Evolutionary conservation across 2,329 filamentous ascomycete species (phyloP), one percentile per base, ranked within the genome.

Genomic region (Fusarium pseudoanthophilum): DNA sequence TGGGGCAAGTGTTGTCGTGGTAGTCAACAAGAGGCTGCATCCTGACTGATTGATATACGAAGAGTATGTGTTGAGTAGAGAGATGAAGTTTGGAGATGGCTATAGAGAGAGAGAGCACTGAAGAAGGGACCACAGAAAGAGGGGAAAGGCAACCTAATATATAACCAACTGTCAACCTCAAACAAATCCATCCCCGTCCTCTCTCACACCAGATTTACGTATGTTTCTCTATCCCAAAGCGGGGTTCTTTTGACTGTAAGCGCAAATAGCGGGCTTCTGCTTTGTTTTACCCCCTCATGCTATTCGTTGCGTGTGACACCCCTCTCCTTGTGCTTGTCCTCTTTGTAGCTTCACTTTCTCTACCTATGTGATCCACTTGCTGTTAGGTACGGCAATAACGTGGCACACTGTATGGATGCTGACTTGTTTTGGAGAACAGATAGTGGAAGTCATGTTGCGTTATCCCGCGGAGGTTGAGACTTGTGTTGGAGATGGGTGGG

Each of bases 1-100:
- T 89, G 83, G 88, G 88, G 85, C 88, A 90, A 76, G 79, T 74
- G 64, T 78, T 75, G 78, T 83, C 79, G 80, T 78, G 78, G 67
- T 66, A 69, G 80, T 84, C 81, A 79, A 83, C 79, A 72, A 75
- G 75, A 69, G 79, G 78, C 69, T 81, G 72, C 80, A 82, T 82
- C 49, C 60, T 76, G 64, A 32, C 15, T 66, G 48, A 39, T 32
- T 66, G 48, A 36, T 42, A 15, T 67, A 21, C 39, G 16, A 16
- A 30, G n/a, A 34, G 18, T 45, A 20, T 39, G 15, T 60, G 43
- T 10, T 55, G 30, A 40, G 26, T 37, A 39, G 49, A 37, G 16
- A 20, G 36, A 16, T 39, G n/a, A 62, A 21, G 55, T 43, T 39
- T 30, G 13, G 28, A 42, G 46, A 32, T 42, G 14, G n/a, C 15